Evolutionary conservation across 305 asterid species (phyloP), one percentile per base, ranked within the genome.

Genomic region (Solanum hybrid): DNA sequence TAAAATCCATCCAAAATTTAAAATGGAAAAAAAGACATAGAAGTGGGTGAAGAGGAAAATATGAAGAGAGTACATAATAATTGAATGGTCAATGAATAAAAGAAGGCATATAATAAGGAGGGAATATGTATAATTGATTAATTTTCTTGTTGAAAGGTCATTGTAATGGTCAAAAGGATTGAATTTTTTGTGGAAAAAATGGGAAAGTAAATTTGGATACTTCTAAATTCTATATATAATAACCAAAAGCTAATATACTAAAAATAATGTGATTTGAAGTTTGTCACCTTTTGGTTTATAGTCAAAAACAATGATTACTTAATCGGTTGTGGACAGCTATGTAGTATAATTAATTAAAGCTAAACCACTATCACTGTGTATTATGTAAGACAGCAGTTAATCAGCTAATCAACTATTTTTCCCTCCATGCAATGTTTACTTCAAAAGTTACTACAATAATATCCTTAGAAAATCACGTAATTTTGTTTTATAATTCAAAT

Each of bases 281-380:
- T 92, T 92, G 90, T 90, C 87, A 57, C n/a, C 77, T 85, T 89
- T 93, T 91, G 91, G 90, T 74, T 77, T 24, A 73, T 91, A 89
- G 96, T 95, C 95, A 95, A 95, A 40, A 89, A 89, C 89, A 91
- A 94, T 93, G 92, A 95, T 93, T 91, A 92, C 94, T 39, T 33
- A 90, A 89, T 90, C 77, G 90, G 94, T 90, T 90, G 84, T 83
- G 88, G 94, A 92, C 95, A 93, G 94, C 91, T 92, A 86, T 87
- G 12, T 82, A 35, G 78, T 26, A 40, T 40, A 26, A 37, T 57
- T 37, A 80, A n/a, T 22, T 85, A 57, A 85, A 85, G 77, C 51
- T 22, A 85, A 84, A 3, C 42, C 40, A 84, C 34, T 84, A 46
- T 29, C 40, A 84, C n/a, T 84, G 31, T 29, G 82, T 76, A 79